phyloP scores from a whole-genome alignment of 1,284 basidiomycete species.

The Trichosporon sp. region DNA sequence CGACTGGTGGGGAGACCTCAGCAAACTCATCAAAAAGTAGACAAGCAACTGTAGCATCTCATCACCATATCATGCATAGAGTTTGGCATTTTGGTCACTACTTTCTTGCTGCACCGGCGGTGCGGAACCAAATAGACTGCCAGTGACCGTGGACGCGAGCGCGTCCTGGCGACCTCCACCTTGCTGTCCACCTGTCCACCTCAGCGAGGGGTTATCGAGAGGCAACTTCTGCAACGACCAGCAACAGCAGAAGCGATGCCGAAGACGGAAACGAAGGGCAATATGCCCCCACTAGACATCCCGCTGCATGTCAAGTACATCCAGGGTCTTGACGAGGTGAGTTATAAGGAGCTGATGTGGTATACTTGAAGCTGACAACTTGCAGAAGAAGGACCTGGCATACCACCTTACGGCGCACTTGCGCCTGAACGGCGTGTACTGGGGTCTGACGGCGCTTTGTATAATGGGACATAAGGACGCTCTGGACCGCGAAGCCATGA shows the following conservation, averaged over 20 bases:
- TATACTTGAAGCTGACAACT: constrained; percentile 9
- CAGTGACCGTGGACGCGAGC: not conserved
- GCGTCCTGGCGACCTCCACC: not conserved
- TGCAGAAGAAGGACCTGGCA: constrained; percentile 71
- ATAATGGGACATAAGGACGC: constrained; percentile 73
- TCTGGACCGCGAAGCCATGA: constrained; percentile 72
- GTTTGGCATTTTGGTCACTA: not conserved
- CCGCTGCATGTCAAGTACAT: constrained; percentile 67
- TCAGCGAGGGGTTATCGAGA: no score
- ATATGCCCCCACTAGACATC: constrained; percentile 36
- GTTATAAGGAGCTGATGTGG: constrained; percentile 11
- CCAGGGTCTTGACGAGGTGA: constrained; percentile 63
- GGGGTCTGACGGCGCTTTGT: constrained; percentile 83
- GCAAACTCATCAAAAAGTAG: not conserved
- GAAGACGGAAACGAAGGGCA: not conserved
- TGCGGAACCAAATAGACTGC: not conserved
- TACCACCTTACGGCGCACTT: constrained; percentile 93
- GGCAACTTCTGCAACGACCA: not conserved
- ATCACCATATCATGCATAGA: not conserved
- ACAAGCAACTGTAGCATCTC: not conserved
- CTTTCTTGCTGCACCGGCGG: no score
- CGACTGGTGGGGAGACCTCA: not conserved
- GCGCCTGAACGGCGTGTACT: constrained; percentile 93
- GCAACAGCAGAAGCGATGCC: not conserved
- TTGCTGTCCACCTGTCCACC: not conserved